phyloP scores from a whole-genome alignment of 2,329 filamentous ascomycete species.

The Scedosporium aurantiacum region DNA sequence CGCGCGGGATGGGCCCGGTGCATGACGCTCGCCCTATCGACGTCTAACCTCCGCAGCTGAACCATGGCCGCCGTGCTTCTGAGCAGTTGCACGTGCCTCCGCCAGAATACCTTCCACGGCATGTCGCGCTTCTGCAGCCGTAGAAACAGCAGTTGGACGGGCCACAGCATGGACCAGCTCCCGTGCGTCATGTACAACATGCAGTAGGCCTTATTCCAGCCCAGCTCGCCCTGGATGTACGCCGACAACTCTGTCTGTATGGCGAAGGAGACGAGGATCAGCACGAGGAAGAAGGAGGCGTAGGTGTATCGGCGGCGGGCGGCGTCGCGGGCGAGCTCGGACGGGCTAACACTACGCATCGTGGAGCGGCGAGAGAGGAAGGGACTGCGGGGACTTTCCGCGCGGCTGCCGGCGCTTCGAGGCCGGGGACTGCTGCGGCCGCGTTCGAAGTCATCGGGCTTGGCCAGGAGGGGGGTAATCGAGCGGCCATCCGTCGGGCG shows the following conservation, averaged over 20 bases:
- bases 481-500: slow-evolving; percentile 35
- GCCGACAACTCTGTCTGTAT: slow-evolving; percentile 92
- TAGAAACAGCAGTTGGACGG: slow-evolving; percentile 67
- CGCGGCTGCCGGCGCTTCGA: background rate
- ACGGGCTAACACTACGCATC: slow-evolving; percentile 70
- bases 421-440: background rate
- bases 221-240: slow-evolving; percentile 83
- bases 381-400: background rate
- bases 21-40: slow-evolving; percentile 32
- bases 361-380: slow-evolving; percentile 40
- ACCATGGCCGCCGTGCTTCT: slow-evolving; percentile 66
- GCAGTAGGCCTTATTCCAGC: slow-evolving; percentile 98
- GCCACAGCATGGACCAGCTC: slow-evolving; percentile 87
- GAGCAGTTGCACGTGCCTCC: slow-evolving; percentile 41
- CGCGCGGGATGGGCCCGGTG: slow-evolving; percentile 32
- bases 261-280: slow-evolving; percentile 81
- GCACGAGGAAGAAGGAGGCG: slow-evolving; percentile 68
- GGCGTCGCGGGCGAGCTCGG: slow-evolving; percentile 25
- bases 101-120: slow-evolving; percentile 81
- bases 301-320: slow-evolving; percentile 78
- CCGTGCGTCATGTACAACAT: slow-evolving; percentile 98
- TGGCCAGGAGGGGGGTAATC: slow-evolving; percentile 28
- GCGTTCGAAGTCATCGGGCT: slow-evolving; percentile 17
- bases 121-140: slow-evolving; percentile 67
- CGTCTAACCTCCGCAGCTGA: slow-evolving; percentile 62